Evolutionary conservation across 805 yeast species (phyloP).

Genomic region (Ogataea thermomethanolica): DNA sequence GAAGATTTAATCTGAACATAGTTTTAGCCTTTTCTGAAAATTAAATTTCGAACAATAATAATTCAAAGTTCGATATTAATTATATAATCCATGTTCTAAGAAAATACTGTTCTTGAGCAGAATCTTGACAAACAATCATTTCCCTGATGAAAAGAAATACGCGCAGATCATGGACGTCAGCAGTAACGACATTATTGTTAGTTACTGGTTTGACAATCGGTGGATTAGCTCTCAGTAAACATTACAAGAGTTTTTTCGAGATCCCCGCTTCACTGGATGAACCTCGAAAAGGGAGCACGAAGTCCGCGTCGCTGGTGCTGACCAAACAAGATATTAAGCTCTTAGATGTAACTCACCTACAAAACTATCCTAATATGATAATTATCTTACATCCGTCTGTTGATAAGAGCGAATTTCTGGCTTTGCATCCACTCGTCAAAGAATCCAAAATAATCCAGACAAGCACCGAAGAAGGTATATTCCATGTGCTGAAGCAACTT

Average conservation of each 20-base stretch:
- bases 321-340: constrained; percentile 9
- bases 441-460: constrained; percentile 41
- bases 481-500: constrained; percentile 54
- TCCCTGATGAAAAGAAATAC: background rate
- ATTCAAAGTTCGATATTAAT: too few relatives aligned
- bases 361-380: constrained; percentile 22
- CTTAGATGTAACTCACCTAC: constrained; percentile 13
- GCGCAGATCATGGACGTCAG: background rate
- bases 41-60: too few relatives aligned
- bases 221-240: background rate
- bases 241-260: background rate
- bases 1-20: too few relatives aligned
- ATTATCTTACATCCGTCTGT: constrained; percentile 29
- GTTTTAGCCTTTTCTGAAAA: too few relatives aligned
- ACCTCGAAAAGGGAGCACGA: too few relatives aligned
- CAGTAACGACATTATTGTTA: background rate
- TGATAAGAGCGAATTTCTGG: constrained; percentile 14
- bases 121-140: background rate
- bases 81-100: too few relatives aligned
- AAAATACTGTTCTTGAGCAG: too few relatives aligned
- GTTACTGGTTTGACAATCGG: background rate
- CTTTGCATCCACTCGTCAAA: constrained; percentile 18
- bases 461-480: constrained; percentile 45
- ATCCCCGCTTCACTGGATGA: too few relatives aligned
- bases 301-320: constrained; percentile 20